Base-by-base conservation (phyloP, 192 early-diverging fungal species). In the Coemansia sp. region DNA sequence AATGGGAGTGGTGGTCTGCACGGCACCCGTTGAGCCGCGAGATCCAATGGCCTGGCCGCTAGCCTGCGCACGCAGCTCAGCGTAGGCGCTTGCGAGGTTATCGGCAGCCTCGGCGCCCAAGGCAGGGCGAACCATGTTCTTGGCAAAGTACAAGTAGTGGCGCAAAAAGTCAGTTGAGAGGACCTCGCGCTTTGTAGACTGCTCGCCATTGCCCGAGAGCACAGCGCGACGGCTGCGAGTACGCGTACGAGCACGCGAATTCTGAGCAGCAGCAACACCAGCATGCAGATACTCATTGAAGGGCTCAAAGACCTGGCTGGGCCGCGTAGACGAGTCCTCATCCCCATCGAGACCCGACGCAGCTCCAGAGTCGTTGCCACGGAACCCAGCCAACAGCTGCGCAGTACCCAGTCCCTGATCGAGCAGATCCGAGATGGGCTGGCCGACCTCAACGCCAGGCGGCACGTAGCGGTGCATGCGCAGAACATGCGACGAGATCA, bases 91-190 rank as follows among this genome's bases (percentile, higher is more conserved):
- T 3, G 88, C 85, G 59, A 98, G 92, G 57, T 87, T 87, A 65
- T 93, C 91, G n/a, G 89, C 88, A 2, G 97, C 97, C 28, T 86
- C 90, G 43, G 83, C 77, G 28, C 86, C 90, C 39, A 99, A 85
- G 48, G 86, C 89, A 3, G 97, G 97, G 56, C 90, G 91, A 51
- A 92, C 82, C 61, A 89, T 85, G 68, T 85, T 86, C 68, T 96
- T 97, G 39, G 94, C 93, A 77, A 97, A 98, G 70, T 93, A 93
- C 39, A 99, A 83, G 76, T 90, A 99, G 70, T 96, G 96, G 74
- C 95, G 95, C 68, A 99, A 69, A 73, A 99, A 99, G 57, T 83
- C 84, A 26, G 92, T 89, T 0, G 91, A 89, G 23, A 99, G 79
- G 23, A 96, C 66, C 69, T 92, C 85, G 80, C 83, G 74, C 69